Evolutionary conservation across 2,329 filamentous ascomycete genomes (phyloP), one percentile per base, ranked within the genome.

Genomic region (Bipolaris gigantea): DNA sequence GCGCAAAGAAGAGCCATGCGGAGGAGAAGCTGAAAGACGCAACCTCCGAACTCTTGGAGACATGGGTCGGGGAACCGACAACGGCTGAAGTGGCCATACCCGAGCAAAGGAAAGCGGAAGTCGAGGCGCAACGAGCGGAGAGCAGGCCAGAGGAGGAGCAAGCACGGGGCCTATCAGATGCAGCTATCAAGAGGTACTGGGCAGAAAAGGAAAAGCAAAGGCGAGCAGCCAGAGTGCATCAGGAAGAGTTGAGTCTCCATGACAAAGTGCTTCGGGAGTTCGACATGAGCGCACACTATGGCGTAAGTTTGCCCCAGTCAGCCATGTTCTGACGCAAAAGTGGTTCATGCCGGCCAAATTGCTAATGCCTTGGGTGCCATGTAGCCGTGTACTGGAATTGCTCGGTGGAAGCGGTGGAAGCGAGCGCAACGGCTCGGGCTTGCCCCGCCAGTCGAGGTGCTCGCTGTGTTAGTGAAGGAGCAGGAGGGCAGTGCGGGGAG

Each of bases 261-360:
- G 92, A 97, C 80, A 96, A 93, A 79, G 85, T 97, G 23, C 75
- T 97, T 66, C 81, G 93, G 59, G 90, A 96, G 72, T 99, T 94
- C 76, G 94, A 99, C 73, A 88, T 96, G 62, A 94, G 88, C 69
- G 90, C 84, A 56, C 90, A 96, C 67, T 99, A 90, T 73, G 94
- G 94, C 52, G 92, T 96, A 85, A 79, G 89, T 62, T 21, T 38
- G 3, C n/a, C 48, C 23, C 15, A 41, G 16, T 46, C 18, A 48
- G 33, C 32, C 8, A 48, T 16, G 4, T 15, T 23, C 3, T 9
- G 11, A 9, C n/a, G 30, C 30, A 35, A 85, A 4, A 30, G 19
- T 45, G 6, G 33, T n/a, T 25, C 10, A 41, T 32, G 19, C 11
- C 23, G 15, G 35, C 40, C n/a, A 8, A 19, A 33, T 16, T 52